Evolutionary conservation across 148 eudicot species (phyloP).

Genomic region (Rhododendron williamsianum): DNA sequence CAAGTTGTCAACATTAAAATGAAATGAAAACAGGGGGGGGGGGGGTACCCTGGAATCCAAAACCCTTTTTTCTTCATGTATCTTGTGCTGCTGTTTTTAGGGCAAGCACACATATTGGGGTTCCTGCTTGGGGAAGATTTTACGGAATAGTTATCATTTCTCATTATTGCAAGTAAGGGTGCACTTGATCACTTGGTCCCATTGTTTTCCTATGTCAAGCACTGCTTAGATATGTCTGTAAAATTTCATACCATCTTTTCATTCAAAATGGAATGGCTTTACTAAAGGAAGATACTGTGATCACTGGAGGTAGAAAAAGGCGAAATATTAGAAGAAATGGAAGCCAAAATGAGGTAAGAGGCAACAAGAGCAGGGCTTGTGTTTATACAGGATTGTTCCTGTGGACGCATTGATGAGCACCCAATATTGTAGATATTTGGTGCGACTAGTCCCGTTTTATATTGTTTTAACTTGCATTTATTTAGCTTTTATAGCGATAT

Average conservation of each 20-base stretch:
- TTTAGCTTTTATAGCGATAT: too few species aligned
- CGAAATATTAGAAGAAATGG: background rate
- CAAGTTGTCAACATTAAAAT: background rate
- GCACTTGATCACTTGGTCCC: too few species aligned
- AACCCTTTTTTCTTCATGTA: background rate
- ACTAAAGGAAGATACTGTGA: background rate
- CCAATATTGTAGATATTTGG: too few species aligned
- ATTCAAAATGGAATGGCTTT: background rate
- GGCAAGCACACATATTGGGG: background rate
- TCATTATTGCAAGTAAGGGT: background rate
- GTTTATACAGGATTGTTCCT: background rate
- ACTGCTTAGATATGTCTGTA: background rate
- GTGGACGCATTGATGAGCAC: background rate
- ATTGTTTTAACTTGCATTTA: too few species aligned
- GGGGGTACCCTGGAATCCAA: background rate
- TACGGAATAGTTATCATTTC: background rate
- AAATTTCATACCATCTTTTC: background rate
- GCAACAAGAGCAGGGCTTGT: background rate
- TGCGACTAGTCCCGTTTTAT: too few species aligned
- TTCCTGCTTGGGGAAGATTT: background rate
- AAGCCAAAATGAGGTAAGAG: background rate
- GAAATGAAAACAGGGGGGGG: background rate
- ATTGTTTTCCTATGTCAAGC: background rate
- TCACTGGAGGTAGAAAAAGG: background rate
- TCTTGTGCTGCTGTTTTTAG: background rate